Percentiles rank a stretch among this genome's conserved stretches.
Evolutionary conservation across 495 filamentous ascomycete genomes (phyloP).

Genomic region (Amphirosellinia nigrospora): DNA sequence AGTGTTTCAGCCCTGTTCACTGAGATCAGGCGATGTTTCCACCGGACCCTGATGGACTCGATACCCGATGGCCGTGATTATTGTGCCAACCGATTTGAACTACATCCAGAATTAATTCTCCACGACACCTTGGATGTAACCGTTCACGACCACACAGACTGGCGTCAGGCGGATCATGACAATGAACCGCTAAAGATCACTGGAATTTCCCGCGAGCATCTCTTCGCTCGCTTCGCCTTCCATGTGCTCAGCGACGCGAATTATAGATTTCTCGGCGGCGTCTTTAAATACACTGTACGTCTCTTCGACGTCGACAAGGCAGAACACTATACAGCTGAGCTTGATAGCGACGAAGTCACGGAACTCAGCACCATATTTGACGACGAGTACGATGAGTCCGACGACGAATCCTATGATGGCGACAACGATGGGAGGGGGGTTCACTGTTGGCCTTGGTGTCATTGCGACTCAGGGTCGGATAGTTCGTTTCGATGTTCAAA

Average conservation of each 20-base stretch:
- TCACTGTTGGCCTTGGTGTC: no score
- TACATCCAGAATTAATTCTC: neutral
- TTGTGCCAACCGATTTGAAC: neutral
- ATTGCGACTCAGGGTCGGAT: no score
- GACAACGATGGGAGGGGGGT: no score
- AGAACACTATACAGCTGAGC: neutral
- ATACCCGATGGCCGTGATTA: neutral
- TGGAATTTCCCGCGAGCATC: constrained; percentile 23
- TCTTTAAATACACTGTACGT: constrained; percentile 24
- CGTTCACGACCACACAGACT: neutral
- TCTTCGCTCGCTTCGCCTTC: constrained; percentile 42
- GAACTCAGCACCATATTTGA: neutral
- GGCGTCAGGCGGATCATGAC: neutral
- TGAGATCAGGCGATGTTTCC: neutral
- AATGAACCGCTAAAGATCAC: neutral
- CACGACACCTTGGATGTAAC: neutral
- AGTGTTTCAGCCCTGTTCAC: neutral
- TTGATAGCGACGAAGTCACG: neutral
- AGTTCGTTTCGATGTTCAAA: neutral
- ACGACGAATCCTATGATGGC: neutral
- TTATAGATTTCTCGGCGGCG: constrained; percentile 25
- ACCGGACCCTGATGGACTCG: neutral
- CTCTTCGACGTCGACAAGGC: constrained; percentile 29
- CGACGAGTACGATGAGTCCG: neutral
- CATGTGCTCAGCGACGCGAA: constrained; percentile 35